A percentile compares a stretch with the other conserved stretches of the same genome.
Evolutionary conservation across 2,329 filamentous ascomycete species (phyloP).

Genomic region (Calonectria pteridis): DNA sequence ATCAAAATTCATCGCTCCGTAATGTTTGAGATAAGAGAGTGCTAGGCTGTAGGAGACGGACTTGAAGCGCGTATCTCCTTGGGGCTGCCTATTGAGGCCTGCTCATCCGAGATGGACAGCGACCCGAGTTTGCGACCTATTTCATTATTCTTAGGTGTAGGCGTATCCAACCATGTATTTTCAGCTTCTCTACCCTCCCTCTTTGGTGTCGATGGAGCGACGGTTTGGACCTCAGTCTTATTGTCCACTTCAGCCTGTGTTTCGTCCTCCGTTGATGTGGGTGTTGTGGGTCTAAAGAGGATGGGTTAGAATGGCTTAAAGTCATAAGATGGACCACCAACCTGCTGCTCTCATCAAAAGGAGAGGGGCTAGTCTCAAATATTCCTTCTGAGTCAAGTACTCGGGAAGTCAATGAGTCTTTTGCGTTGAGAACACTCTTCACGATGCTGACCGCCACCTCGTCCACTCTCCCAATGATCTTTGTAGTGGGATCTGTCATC

Average conservation of each 20-base stretch:
- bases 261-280: neutral
- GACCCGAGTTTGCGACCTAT: neutral
- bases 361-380: neutral
- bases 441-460: conserved; percentile 37
- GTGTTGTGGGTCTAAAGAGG: neutral
- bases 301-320: neutral
- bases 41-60: neutral
- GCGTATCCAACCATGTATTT: neutral
- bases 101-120: neutral
- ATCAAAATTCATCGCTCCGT: neutral
- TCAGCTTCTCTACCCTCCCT: neutral
- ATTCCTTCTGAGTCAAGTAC: conserved; percentile 20
- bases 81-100: neutral
- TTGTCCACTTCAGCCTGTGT: neutral
- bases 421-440: conserved; percentile 26
- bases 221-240: neutral
- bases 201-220: neutral
- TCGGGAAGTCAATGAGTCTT: neutral
- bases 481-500: conserved; percentile 35
- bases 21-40: neutral
- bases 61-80: neutral
- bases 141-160: neutral
- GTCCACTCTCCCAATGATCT: conserved; percentile 5
- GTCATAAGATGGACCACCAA: neutral
- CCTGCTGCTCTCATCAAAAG: neutral